Percentiles rank a stretch among this genome's conserved stretches.
Evolutionary conservation across 345 rosid genomes (phyloP).

Genomic region (Kandelia obovata): DNA sequence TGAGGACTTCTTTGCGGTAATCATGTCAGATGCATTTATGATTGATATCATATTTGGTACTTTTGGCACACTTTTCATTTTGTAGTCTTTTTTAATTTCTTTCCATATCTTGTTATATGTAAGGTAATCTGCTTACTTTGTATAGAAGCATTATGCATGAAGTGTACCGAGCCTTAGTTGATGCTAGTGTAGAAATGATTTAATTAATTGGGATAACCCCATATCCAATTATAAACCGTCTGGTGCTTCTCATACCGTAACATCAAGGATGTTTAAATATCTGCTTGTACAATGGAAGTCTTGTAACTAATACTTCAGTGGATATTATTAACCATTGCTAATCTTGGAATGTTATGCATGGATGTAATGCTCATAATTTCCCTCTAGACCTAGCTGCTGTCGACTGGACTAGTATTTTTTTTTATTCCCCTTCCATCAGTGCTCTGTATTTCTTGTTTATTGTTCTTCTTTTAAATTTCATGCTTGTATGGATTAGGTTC

Average conservation of each 20-base stretch:
- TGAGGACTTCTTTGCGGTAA: constrained; percentile 97
- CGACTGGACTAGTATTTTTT: not conserved
- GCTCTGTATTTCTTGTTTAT: not conserved
- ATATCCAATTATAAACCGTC: not conserved
- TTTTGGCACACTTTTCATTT: not conserved
- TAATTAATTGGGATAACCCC: not conserved
- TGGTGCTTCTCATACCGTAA: no score
- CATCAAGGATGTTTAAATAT: not conserved
- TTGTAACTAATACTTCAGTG: no score
- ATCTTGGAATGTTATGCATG: no score
- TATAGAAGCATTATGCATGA: not conserved
- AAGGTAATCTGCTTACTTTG: not conserved
- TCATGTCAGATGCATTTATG: not conserved
- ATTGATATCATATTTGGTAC: not conserved
- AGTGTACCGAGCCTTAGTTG: not conserved
- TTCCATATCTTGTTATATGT: not conserved
- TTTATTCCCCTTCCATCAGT: not conserved
- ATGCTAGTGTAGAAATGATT: not conserved
- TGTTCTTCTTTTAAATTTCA: not conserved
- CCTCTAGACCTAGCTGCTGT: no score
- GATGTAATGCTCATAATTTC: no score
- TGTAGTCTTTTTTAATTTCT: not conserved
- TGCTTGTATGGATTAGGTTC: not conserved
- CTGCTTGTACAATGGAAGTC: not conserved
- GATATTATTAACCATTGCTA: no score